Percentiles rank a stretch among this genome's conserved stretches.
These are phyloP conservation scores for Saccharomycopsis schoenii DNA, from an alignment of 805 yeast genomes.

Conservation along the genomic window DNA sequence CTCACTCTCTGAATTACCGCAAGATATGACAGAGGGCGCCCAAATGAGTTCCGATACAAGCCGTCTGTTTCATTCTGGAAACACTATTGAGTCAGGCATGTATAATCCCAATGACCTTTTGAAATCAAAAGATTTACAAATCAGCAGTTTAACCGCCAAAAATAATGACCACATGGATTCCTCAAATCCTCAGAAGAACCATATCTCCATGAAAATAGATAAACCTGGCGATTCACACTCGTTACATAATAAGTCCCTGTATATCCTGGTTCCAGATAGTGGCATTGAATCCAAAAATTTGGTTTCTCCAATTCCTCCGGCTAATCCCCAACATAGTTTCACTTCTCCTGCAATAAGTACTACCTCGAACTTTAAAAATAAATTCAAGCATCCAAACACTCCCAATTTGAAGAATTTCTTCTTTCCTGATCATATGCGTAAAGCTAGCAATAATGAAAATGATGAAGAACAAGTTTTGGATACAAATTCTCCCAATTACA, in stretches of 20 bases:
- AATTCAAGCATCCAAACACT: conserved; percentile 9
- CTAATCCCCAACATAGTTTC: neutral
- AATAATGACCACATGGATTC: neutral
- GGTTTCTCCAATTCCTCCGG: neutral
- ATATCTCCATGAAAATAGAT: neutral
- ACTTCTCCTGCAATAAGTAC: neutral
- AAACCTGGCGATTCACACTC: neutral
- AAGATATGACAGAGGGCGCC: neutral
- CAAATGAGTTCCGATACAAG: neutral
- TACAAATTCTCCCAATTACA: neutral
- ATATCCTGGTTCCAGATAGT: neutral
- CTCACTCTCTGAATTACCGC: neutral
- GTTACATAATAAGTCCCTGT: neutral
- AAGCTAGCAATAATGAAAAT: neutral
- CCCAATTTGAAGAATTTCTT: conserved; percentile 11
- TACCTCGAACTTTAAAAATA: neutral
- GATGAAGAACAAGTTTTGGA: neutral
- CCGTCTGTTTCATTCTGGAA: neutral
- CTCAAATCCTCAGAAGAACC: neutral
- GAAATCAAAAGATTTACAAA: neutral
- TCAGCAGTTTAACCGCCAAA: neutral
- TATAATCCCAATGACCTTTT: neutral
- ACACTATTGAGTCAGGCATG: neutral
- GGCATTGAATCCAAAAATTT: neutral
- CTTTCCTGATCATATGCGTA: neutral